These are phyloP conservation scores for Lepiota brunneoincarnata DNA, from an alignment of 768 basidiomycete species.

Conservation along the genomic window DNA sequence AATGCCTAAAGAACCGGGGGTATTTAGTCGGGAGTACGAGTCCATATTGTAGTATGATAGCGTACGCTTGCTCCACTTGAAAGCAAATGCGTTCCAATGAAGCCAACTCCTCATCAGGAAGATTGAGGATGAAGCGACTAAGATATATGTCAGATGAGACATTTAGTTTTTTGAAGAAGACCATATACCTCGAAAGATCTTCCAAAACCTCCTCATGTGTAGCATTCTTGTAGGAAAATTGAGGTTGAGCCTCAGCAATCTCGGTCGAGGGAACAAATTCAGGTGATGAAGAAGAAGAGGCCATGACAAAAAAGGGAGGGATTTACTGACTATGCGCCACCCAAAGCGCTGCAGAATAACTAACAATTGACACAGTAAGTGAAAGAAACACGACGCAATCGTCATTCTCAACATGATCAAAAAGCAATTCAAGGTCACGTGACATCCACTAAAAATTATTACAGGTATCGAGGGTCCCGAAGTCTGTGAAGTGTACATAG, in stretches of 20 bases:
- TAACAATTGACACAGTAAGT: conserved; percentile 11
- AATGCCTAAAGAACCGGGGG: conserved; percentile 62
- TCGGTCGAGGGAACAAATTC: conserved; percentile 52
- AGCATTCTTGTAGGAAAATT: conserved; percentile 66
- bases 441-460: neutral
- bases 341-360: conserved; percentile 11
- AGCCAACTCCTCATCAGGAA: conserved; percentile 89
- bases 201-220: conserved; percentile 85
- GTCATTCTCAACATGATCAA: conserved; percentile 9
- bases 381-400: conserved; percentile 8
- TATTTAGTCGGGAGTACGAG: conserved; percentile 10
- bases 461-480: neutral
- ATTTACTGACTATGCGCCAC: conserved; percentile 8
- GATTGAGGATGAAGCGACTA: conserved; percentile 95
- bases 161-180: neutral
- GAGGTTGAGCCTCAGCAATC: conserved; percentile 29
- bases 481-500: neutral
- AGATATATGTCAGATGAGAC: conserved; percentile 1
- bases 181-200: conserved; percentile 79
- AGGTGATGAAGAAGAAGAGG: conserved; percentile 76
- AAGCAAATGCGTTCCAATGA: conserved; percentile 95
- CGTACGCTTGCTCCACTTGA: conserved; percentile 98
- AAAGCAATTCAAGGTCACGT: conserved; percentile 14
- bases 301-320: conserved; percentile 42
- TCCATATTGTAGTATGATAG: conserved; percentile 18